Base-by-base conservation (phyloP, 192 early-diverging fungal species). In the Diversispora eburnea region DNA sequence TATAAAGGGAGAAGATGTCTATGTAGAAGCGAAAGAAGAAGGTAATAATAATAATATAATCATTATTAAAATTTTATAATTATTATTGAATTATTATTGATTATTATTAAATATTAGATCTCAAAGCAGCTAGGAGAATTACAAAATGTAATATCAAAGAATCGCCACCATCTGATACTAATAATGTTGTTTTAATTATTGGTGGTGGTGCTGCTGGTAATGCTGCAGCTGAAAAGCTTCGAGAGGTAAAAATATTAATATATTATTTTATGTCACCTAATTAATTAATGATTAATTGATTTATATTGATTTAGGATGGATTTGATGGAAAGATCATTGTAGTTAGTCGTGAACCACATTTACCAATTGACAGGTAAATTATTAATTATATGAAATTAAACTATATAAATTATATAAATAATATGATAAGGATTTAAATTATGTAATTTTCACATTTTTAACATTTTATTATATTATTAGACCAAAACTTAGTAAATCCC, bases 201-300 rank as follows among this genome's bases (percentile, higher is more conserved):
- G 85, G 87, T 42, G 82, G 85, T 69, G 87, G 87, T 65, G 83
- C 85, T 52, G 76, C 73, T 52, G 87, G 87, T 60, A 65, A 81
- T 51, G 55, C 76, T 17, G 73, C 84, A 12, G 82, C 78, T 5
- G 81, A 88, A 65, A 62, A 79, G 43, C 65, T 86, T 25, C 78
- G 86, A 25, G 72, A 80, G 56, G 82, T 83, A 85, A 13, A 22
- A n/a, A 20, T 8, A 9, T 12, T 22, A 25, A 22, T 9, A 15
- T 20, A 41, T 56, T 58, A 52, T 8, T 39, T 3, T 3, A 68
- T 15, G 25, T 45, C 13, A 47, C 6, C 43, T n/a, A 25, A 47
- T 72, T 41, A 61, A 20, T 7, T 42, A 10, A 7, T 41, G 25
- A 17, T 43, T 62, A 17, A 62, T 62, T 5, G 9, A 41, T 51